Conservation (phyloP, 805 yeast species). For the Cyberlindnera euphorbiae region DNA sequence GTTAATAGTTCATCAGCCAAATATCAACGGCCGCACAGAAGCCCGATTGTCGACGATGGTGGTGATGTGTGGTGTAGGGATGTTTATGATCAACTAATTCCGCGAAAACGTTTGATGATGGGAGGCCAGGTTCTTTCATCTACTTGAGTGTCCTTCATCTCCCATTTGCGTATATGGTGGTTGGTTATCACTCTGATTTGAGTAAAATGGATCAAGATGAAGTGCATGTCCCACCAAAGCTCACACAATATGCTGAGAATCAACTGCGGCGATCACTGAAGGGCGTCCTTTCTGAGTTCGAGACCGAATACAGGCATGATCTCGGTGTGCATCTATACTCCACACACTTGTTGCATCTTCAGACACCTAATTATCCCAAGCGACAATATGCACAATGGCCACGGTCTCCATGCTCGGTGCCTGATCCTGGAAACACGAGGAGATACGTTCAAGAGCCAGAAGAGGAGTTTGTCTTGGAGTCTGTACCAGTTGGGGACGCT, state of each 20-base stretch:
- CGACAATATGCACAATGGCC: constrained; percentile 62
- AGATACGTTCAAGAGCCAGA: constrained; percentile 9
- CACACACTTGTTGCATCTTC: constrained; percentile 39
- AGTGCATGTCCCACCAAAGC: neutral
- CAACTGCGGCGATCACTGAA: constrained; percentile 15
- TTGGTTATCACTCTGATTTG: too few relatives aligned
- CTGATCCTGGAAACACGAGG: constrained; percentile 29
- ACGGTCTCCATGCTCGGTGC: constrained; percentile 29
- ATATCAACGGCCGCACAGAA: too few relatives aligned
- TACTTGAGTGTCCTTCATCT: too few relatives aligned
- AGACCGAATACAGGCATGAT: constrained; percentile 48
- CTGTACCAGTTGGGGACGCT: neutral
- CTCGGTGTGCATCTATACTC: constrained; percentile 64
- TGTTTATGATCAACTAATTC: neutral
- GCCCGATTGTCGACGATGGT: too few relatives aligned
- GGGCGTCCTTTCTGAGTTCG: constrained; percentile 36
- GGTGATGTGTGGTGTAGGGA: neutral
- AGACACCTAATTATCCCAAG: constrained; percentile 34
- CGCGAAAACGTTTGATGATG: neutral
- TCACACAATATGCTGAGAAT: neutral
- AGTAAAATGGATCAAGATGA: neutral
- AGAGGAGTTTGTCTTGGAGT: constrained; percentile 1
- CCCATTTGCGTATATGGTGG: too few relatives aligned
- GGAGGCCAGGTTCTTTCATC: too few relatives aligned
- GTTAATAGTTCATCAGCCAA: too few relatives aligned